Conservation (phyloP, 306 rosid species). For the Quercus aquifolioides region DNA sequence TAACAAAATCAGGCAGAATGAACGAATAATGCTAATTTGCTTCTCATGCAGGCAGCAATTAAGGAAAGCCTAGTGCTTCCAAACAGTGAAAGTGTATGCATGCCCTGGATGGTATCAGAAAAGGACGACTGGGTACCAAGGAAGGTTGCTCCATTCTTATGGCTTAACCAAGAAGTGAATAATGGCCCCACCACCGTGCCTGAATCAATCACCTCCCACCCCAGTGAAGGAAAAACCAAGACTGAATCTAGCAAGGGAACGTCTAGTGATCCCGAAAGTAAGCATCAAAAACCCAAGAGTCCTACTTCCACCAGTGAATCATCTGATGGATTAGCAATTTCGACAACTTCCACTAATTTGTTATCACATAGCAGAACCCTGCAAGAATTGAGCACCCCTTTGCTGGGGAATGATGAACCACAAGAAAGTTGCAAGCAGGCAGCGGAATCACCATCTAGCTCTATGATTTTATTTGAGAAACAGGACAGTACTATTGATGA, state of each 20-base stretch:
- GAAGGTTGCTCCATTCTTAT: slow-evolving; percentile 69
- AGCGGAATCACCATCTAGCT: slow-evolving; percentile 35
- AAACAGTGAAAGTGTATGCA: slow-evolving; percentile 57
- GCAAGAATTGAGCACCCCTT: slow-evolving; percentile 47
- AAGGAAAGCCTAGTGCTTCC: slow-evolving; percentile 80
- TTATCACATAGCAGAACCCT: slow-evolving; percentile 24
- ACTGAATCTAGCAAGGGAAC: slow-evolving; percentile 35
- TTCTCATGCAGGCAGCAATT: slow-evolving; percentile 61
- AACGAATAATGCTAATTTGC: not conserved
- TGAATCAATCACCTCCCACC: slow-evolving; percentile 34
- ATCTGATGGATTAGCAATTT: slow-evolving; percentile 24
- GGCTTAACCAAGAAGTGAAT: slow-evolving; percentile 63
- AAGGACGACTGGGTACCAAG: slow-evolving; percentile 85
- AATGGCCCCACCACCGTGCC: slow-evolving; percentile 32
- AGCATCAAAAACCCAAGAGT: slow-evolving; percentile 17
- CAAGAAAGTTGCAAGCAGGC: slow-evolving; percentile 27
- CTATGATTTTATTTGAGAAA: slow-evolving; percentile 19
- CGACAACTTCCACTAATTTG: slow-evolving; percentile 21
- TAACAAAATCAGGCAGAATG: not conserved
- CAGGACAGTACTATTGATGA: slow-evolving; percentile 30
- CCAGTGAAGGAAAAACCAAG: slow-evolving; percentile 28
- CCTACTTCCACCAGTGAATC: slow-evolving; percentile 37
- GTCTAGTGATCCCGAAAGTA: slow-evolving; percentile 35
- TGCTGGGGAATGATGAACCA: slow-evolving; percentile 36
- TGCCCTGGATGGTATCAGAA: slow-evolving; percentile 91